These are phyloP conservation scores for Trametes coccinea DNA, from an alignment of 768 basidiomycete genomes.

Conservation along the genomic window DNA sequence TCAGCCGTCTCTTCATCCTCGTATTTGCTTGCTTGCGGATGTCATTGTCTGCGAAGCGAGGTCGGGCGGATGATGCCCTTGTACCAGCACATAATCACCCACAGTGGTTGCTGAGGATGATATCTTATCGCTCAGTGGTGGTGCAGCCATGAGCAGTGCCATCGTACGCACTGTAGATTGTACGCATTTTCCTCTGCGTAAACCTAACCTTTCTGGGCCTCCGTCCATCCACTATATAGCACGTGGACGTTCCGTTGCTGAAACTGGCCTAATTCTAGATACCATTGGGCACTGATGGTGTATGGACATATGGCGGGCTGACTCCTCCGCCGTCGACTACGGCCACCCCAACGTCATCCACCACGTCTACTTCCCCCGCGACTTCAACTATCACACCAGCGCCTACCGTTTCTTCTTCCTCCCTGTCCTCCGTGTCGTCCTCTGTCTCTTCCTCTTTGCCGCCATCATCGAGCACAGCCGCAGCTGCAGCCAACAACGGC, in stretches of 20 bases:
- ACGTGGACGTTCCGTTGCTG: not conserved
- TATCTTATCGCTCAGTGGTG: too few species aligned
- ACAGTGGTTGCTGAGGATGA: too few species aligned
- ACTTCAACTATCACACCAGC: slow-evolving; percentile 19
- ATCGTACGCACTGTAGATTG: too few species aligned
- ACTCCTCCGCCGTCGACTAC: slow-evolving; percentile 56
- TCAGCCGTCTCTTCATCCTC: too few species aligned
- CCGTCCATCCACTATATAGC: not conserved
- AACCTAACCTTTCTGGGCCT: too few species aligned
- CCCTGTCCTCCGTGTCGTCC: slow-evolving; percentile 5
- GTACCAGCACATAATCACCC: too few species aligned
- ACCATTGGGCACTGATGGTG: slow-evolving; percentile 59
- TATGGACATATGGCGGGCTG: slow-evolving; percentile 77
- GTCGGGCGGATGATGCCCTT: too few species aligned
- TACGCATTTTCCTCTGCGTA: too few species aligned
- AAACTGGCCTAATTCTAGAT: slow-evolving; percentile 46
- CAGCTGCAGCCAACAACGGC: slow-evolving; percentile 12
- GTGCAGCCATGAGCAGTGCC: too few species aligned
- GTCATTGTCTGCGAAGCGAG: too few species aligned
- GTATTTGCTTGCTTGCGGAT: too few species aligned
- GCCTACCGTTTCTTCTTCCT: slow-evolving; percentile 9
- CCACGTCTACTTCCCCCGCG: slow-evolving; percentile 16
- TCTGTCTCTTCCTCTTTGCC: slow-evolving; percentile 6
- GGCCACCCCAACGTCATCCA: slow-evolving; percentile 20
- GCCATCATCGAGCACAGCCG: slow-evolving; percentile 11